Conservation (phyloP, 2,329 filamentous ascomycete species). For the Dactylellina leptospora region DNA sequence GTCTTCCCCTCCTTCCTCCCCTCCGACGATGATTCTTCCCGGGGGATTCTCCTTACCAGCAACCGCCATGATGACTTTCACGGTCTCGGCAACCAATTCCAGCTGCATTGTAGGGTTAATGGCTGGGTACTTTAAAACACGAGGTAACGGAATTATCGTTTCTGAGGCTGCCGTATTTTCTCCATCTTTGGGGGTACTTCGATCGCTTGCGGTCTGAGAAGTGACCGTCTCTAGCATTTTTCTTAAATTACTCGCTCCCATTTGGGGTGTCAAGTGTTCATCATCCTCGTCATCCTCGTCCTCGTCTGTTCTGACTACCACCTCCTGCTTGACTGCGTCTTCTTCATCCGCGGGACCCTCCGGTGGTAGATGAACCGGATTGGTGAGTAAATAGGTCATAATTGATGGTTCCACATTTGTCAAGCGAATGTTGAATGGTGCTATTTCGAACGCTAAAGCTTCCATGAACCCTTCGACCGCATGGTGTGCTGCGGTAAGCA, state of each 20-base stretch:
- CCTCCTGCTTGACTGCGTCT: slow-evolving; percentile 18
- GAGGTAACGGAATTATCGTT: slow-evolving; percentile 60
- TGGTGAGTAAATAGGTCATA: slow-evolving; percentile 49
- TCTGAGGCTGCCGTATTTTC: slow-evolving; percentile 1
- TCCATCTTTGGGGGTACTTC: slow-evolving; percentile 57
- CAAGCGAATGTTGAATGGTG: slow-evolving; percentile 95
- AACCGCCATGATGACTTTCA: slow-evolving; percentile 88
- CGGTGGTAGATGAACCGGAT: slow-evolving; percentile 42
- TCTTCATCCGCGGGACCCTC: slow-evolving; percentile 21
- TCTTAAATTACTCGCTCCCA: slow-evolving; percentile 41
- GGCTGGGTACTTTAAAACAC: slow-evolving; percentile 75
- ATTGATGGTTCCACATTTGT: slow-evolving; percentile 83
- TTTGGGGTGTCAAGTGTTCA: slow-evolving; percentile 38
- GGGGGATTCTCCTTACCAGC: slow-evolving; percentile 96
- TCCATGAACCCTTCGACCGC: slow-evolving; percentile 62
- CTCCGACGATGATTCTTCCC: slow-evolving; percentile 89
- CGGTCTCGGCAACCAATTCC: slow-evolving; percentile 82
- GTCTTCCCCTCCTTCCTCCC: slow-evolving; percentile 65
- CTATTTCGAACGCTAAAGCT: slow-evolving; percentile 88
- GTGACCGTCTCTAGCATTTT: slow-evolving; percentile 54
- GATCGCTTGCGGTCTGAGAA: slow-evolving; percentile 58
- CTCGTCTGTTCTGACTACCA: slow-evolving; percentile 16
- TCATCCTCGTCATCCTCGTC: slow-evolving; percentile 40
- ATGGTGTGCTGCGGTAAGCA: slow-evolving; percentile 93
- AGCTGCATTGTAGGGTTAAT: slow-evolving; percentile 75